Percentiles rank a stretch among this genome's conserved stretches.
phyloP scores from a whole-genome alignment of 371 early-diverging fungal genomes.

The Actinomortierella wolfii region DNA sequence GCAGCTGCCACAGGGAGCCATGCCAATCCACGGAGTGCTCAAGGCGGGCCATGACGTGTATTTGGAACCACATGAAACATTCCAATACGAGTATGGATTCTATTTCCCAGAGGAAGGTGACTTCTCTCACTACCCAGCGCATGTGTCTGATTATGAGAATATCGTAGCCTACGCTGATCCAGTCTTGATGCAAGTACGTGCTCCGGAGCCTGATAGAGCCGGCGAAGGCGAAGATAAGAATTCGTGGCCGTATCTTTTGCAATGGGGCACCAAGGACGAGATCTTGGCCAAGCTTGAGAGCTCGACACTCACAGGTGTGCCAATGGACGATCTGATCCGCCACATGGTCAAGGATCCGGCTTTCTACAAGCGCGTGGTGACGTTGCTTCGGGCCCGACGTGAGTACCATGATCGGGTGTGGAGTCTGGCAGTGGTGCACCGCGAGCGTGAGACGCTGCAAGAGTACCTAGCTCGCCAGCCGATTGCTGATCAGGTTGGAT shows the following conservation, averaged over 20 bases:
- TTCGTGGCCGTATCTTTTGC: slow-evolving; percentile 22
- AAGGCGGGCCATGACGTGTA: slow-evolving; percentile 24
- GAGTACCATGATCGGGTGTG: slow-evolving; percentile 34
- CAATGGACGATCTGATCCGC: slow-evolving; percentile 25
- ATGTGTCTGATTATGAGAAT: slow-evolving; percentile 41
- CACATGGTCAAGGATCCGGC: slow-evolving; percentile 14
- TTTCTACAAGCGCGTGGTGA: slow-evolving; percentile 21
- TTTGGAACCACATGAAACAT: slow-evolving; percentile 22
- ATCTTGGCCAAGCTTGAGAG: slow-evolving; percentile 33
- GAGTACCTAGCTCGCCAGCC: slow-evolving; percentile 42
- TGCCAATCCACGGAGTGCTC: slow-evolving; percentile 11
- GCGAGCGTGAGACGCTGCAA: slow-evolving; percentile 3
- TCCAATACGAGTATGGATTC: slow-evolving; percentile 46
- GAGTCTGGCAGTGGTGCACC: slow-evolving; percentile 30
- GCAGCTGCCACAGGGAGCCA: slow-evolving; percentile 32
- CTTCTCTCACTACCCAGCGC: slow-evolving; percentile 52
- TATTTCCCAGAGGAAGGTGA: slow-evolving; percentile 59
- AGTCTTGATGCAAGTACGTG: slow-evolving; percentile 18
- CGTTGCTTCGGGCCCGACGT: slow-evolving; percentile 21
- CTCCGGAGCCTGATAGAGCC: background rate
- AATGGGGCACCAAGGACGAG: slow-evolving; percentile 20
- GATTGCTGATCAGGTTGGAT: slow-evolving; percentile 23
- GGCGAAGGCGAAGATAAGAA: slow-evolving; percentile 16
- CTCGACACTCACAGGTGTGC: slow-evolving; percentile 13
- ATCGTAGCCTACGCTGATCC: slow-evolving; percentile 32